Evolutionary conservation across 805 yeast genomes (phyloP), one percentile per base, ranked within the genome.

Genomic region (Candida rishiriensis): DNA sequence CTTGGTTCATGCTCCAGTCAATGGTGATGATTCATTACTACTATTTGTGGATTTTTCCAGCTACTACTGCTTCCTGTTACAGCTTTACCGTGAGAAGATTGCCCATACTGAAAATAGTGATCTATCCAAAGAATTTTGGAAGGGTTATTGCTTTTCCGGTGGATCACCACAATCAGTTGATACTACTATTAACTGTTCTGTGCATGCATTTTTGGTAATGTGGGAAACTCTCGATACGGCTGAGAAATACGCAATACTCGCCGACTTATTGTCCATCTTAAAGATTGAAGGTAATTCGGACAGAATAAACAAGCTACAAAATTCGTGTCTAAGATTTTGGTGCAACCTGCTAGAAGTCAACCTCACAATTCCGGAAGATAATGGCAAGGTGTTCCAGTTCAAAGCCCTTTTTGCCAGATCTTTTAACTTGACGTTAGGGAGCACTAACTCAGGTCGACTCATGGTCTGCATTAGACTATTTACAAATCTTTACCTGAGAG

Each of bases 111-210:
- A 34, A 3, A 41, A 49, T 28, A 36, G 42, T 4, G 52, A 46
- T 2, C 15, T 58, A 2, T 55, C 65, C 0, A 39, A 51, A 2
- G 71, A 69, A 42, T 76, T 83, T 46, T 77, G 82, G 82, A 71
- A 63, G 52, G 88, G 88, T 0, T 67, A 70, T 39, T 55, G 68
- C 0, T 71, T 76, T 49, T 71, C 79, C 6, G 72, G 73, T 10
- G 91, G 88, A 6, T 81, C 86, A 0, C 14, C 41, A 6, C 73
- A 77, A 17, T 78, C 83, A 0, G 68, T 75, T 8, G 75, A 72
- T 42, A 46, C 58, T 1, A 66, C 75, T 13, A 67, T 79, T 1
- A 68, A 70, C 29, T 53, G 63, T 10, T 67, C 83, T 0, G 61
- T 79, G 15, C 62, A 61, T 17, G 40, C 64, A 2, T 73, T 77